A percentile compares a stretch with the other conserved stretches of the same genome.
phyloP scores from a whole-genome alignment of 2,329 filamentous ascomycete species.

The Colletotrichum limetticola region DNA sequence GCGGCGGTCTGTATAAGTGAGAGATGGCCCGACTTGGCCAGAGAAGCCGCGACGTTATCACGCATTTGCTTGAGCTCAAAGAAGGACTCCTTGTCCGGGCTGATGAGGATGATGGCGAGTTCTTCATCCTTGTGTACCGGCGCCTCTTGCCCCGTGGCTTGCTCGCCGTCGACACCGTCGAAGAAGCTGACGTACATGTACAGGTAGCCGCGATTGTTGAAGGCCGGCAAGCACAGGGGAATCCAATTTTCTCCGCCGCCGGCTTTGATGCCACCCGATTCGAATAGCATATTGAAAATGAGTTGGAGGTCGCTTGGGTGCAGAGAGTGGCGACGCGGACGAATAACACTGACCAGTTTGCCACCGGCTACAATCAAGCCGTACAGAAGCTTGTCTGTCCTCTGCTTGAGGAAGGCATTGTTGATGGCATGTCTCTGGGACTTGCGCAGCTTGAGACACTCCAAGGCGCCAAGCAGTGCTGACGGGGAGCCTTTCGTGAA shows the following conservation, averaged over 20 bases:
- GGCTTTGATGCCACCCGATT: conserved; percentile 89
- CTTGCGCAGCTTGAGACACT: conserved; percentile 93
- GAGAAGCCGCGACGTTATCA: conserved; percentile 71
- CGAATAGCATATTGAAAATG: conserved; percentile 99
- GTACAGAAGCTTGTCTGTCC: conserved; percentile 84
- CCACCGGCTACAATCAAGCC: conserved; percentile 94
- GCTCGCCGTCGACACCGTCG: conserved; percentile 63
- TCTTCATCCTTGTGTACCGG: conserved; percentile 77
- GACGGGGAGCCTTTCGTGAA: conserved; percentile 95
- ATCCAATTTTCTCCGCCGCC: conserved; percentile 97
- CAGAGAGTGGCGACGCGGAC: conserved; percentile 93
- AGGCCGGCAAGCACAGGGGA: conserved; percentile 92
- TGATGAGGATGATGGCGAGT: conserved; percentile 93
- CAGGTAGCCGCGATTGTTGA: conserved; percentile 95
- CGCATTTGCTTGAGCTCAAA: conserved; percentile 84
- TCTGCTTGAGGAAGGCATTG: conserved; percentile 83
- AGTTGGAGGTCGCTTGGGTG: conserved; percentile 96
- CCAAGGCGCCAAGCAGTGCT: conserved; percentile 86
- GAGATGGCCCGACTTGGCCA: conserved; percentile 81
- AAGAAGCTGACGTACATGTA: conserved; percentile 99
- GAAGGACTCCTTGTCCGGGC: conserved; percentile 92
- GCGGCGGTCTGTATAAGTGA: conserved; percentile 79
- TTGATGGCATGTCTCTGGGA: conserved; percentile 88
- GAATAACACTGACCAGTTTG: conserved; percentile 91
- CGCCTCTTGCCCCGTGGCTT: conserved; percentile 49